These are phyloP conservation scores for Sedum album DNA, from an alignment of 164 flowering plant genomes.

Conservation along the genomic window DNA sequence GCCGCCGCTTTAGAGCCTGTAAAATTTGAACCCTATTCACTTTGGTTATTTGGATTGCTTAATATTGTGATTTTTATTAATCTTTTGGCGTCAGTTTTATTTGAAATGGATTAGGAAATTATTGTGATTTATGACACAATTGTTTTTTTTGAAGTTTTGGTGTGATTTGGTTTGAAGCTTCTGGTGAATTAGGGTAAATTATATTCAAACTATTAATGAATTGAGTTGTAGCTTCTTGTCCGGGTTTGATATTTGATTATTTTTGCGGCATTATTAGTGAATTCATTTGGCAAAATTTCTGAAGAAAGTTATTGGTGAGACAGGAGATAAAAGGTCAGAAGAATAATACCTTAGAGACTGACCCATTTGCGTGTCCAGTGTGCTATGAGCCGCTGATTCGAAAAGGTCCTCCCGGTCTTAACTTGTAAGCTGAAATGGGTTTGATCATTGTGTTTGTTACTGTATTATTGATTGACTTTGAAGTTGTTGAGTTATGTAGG, in stretches of 20 bases:
- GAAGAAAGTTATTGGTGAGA: not conserved
- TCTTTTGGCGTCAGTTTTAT: not conserved
- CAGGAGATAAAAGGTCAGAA: conserved; percentile 35
- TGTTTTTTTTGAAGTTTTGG: not conserved
- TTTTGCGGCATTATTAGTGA: too few species aligned
- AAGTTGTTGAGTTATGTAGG: conserved; percentile 31
- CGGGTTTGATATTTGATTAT: too few species aligned
- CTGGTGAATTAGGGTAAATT: not conserved
- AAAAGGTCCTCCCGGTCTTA: conserved; percentile 86
- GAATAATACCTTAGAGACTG: conserved; percentile 23
- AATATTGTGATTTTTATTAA: not conserved
- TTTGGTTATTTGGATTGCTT: not conserved
- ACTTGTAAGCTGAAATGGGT: conserved; percentile 51
- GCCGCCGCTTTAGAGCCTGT: not conserved
- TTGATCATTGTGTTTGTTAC: not conserved
- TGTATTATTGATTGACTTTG: not conserved
- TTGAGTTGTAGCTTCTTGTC: not conserved
- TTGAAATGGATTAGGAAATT: not conserved
- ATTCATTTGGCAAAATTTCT: not conserved
- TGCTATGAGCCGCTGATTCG: conserved; percentile 78
- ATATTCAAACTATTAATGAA: not conserved
- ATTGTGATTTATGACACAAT: not conserved
- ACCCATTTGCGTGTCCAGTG: conserved; percentile 71
- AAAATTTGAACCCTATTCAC: not conserved
- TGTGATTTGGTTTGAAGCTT: not conserved